A percentile compares a stretch with the other conserved stretches of the same genome.
Conservation (phyloP, 2,329 filamentous ascomycete genomes). For the Mycosphaerella sp. region DNA sequence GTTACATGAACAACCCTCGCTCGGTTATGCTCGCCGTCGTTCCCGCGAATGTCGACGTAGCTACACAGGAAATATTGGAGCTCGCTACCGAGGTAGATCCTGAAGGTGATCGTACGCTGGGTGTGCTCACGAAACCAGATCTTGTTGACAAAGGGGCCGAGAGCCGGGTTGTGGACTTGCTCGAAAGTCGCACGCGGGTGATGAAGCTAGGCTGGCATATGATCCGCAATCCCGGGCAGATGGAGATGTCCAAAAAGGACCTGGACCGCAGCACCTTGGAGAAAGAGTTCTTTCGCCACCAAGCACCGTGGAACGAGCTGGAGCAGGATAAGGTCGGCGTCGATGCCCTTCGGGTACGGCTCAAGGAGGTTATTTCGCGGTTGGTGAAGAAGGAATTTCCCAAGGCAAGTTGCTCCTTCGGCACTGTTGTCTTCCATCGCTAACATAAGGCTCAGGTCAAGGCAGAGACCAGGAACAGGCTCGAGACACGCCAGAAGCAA, state of each 20-base stretch:
- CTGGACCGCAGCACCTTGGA: constrained; percentile 11
- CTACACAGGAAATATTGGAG: constrained; percentile 43
- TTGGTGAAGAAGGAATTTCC: constrained; percentile 45
- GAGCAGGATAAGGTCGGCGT: constrained; percentile 40
- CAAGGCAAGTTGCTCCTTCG: constrained; percentile 29
- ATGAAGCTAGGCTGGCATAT: constrained; percentile 34
- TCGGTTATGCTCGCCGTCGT: constrained; percentile 43
- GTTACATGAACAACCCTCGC: constrained; percentile 38
- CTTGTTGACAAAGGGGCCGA: constrained; percentile 30
- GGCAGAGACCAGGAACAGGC: constrained; percentile 32
- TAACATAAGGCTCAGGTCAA: background rate
- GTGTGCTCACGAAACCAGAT: constrained; percentile 37
- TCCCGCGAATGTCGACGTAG: constrained; percentile 41
- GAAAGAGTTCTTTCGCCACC: constrained; percentile 28
- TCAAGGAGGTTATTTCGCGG: constrained; percentile 40
- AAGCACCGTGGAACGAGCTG: constrained; percentile 36
- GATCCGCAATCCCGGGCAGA: constrained; percentile 32
- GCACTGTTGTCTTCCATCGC: background rate
- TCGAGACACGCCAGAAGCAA: constrained; percentile 22
- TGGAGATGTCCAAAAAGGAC: constrained; percentile 17
- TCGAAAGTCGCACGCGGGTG: constrained; percentile 21
- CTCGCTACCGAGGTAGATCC: constrained; percentile 36
- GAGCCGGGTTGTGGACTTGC: constrained; percentile 23
- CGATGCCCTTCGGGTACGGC: constrained; percentile 35
- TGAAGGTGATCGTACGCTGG: constrained; percentile 32